Conservation (phyloP, 768 basidiomycete species). For the Rhizopogon vinicolor region DNA sequence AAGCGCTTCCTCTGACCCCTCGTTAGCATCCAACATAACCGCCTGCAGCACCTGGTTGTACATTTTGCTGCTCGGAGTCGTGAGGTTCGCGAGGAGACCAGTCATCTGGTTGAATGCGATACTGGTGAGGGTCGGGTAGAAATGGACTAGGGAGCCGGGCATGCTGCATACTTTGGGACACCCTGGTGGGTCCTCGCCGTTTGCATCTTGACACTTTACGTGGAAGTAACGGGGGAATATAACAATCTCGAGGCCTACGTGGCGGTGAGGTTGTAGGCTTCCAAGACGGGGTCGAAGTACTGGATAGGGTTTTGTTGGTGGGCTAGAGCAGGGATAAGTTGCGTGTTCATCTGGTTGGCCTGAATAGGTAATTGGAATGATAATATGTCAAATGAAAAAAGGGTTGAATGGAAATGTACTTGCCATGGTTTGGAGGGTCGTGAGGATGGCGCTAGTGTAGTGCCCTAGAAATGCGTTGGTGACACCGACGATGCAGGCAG, state of each 20-base stretch:
- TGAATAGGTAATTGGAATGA: constrained; percentile 5
- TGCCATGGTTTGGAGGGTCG: constrained; percentile 40
- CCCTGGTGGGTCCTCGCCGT: constrained; percentile 56
- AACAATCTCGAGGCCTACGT: constrained; percentile 41
- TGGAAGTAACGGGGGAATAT: constrained; percentile 74
- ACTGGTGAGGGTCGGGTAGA: constrained; percentile 44
- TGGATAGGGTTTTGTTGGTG: constrained; percentile 19
- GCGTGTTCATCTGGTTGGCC: constrained; percentile 31
- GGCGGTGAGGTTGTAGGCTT: constrained; percentile 40
- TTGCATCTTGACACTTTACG: constrained; percentile 59
- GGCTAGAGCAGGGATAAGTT: constrained; percentile 25
- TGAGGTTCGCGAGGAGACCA: constrained; percentile 28
- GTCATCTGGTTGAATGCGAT: constrained; percentile 46
- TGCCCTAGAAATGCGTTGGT: constrained; percentile 51
- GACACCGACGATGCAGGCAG: constrained; percentile 55
- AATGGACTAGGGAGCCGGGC: constrained; percentile 75
- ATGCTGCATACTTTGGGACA: constrained; percentile 79
- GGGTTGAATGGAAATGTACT: constrained; percentile 12
- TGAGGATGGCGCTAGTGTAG: constrained; percentile 40
- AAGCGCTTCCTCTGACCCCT: constrained; percentile 7
- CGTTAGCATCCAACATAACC: constrained; percentile 33
- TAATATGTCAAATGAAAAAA: neutral
- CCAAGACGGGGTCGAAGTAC: constrained; percentile 44
- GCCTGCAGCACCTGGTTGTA: constrained; percentile 39
- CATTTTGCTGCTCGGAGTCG: constrained; percentile 32